Percentiles rank a stretch among this genome's conserved stretches.
Conservation (phyloP, 768 basidiomycete species). For the Termitomyces sp. region DNA sequence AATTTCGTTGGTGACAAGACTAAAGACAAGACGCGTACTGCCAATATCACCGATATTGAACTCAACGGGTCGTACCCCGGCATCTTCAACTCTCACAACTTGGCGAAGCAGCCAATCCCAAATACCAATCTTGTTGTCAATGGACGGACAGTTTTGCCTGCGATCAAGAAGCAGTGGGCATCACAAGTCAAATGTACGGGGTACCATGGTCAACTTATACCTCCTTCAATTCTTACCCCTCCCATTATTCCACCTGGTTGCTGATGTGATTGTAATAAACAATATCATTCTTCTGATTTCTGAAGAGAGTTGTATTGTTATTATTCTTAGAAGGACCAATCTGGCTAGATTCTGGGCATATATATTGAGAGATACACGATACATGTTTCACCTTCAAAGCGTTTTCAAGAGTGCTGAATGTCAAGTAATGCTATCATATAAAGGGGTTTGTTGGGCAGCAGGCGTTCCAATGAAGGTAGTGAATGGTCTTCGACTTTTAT, state of each 20-base stretch:
- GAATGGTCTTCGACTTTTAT: too few species aligned
- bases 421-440: too few species aligned
- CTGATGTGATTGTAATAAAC: too few species aligned
- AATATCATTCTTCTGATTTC: too few species aligned
- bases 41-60: conserved; percentile 8
- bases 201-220: background rate
- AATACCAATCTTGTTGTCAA: conserved; percentile 23
- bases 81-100: conserved; percentile 16
- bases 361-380: too few species aligned
- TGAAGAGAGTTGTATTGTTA: too few species aligned
- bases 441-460: too few species aligned
- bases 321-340: too few species aligned
- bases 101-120: conserved; percentile 17
- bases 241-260: background rate
- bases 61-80: conserved; percentile 24
- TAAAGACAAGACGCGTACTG: conserved; percentile 31
- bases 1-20: conserved; percentile 32
- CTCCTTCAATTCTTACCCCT: background rate
- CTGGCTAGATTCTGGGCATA: too few species aligned
- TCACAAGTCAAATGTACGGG: conserved; percentile 12
- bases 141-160: conserved; percentile 20
- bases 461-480: too few species aligned
- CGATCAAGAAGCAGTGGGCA: conserved; percentile 20
- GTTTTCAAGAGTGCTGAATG: too few species aligned
- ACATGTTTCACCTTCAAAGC: too few species aligned